These are phyloP conservation scores for Aphanomyces stellatus DNA, from an alignment of 352 stramenopile species.

Conservation along the genomic window DNA sequence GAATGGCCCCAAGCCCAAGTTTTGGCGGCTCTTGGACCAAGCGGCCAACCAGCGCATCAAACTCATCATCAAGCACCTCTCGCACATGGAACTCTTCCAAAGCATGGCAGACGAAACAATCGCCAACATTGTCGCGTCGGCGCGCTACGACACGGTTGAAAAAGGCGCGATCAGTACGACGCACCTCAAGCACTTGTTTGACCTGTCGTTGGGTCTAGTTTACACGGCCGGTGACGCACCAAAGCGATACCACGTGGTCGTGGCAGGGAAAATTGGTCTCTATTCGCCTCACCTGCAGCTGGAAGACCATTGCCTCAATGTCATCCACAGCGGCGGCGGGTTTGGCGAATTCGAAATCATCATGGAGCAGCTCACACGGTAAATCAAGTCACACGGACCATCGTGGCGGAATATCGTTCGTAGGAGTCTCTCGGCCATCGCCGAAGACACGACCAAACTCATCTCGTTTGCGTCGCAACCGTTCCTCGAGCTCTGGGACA, in stretches of 20 bases:
- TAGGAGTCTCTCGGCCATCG: conserved; percentile 14
- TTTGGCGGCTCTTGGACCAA: conserved; percentile 14
- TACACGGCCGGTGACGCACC: conserved; percentile 9
- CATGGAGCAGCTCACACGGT: conserved; percentile 15
- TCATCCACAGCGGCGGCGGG: neutral
- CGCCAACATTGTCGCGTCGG: conserved; percentile 15
- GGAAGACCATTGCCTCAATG: conserved; percentile 6
- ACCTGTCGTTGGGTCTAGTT: neutral
- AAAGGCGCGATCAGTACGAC: conserved; percentile 11
- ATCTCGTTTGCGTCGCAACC: conserved; percentile 19
- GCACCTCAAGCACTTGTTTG: neutral
- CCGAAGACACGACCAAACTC: conserved; percentile 8
- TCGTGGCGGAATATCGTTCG: neutral
- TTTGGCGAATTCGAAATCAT: conserved; percentile 22
- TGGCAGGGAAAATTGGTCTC: conserved; percentile 3
- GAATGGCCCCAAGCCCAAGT: conserved; percentile 5
- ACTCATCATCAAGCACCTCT: conserved; percentile 20
- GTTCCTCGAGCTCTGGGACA: conserved; percentile 17
- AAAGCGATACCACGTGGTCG: conserved; percentile 18
- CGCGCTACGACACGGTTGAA: conserved; percentile 17
- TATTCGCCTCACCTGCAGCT: neutral
- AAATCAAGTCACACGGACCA: neutral
- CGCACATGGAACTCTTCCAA: conserved; percentile 13
- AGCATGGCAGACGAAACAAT: conserved; percentile 17
- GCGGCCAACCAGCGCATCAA: conserved; percentile 18